A percentile compares a stretch with the other conserved stretches of the same genome.
Evolutionary conservation across 2,329 filamentous ascomycete genomes (phyloP).

Genomic region (Pseudogymnoascus sp.): DNA sequence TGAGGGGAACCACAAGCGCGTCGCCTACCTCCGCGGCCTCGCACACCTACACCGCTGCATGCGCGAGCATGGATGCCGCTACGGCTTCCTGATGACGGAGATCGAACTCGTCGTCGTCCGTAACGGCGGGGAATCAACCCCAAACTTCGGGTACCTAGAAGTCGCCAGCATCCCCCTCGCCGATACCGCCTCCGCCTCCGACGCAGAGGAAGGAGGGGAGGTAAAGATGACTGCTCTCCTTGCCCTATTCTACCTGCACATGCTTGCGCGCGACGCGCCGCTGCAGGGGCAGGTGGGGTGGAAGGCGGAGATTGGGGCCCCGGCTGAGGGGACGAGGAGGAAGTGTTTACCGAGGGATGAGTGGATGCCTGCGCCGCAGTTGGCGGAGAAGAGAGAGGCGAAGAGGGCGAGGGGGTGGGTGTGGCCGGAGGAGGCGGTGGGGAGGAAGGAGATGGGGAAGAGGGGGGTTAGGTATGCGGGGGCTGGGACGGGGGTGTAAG

Average conservation of each 20-base stretch:
- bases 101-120: slow-evolving; percentile 90
- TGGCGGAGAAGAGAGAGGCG: slow-evolving; percentile 67
- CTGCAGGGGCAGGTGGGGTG: slow-evolving; percentile 53
- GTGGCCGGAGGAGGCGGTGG: slow-evolving; percentile 64
- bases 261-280: slow-evolving; percentile 56
- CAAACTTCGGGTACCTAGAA: slow-evolving; percentile 85
- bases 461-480: slow-evolving; percentile 48
- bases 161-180: slow-evolving; percentile 54
- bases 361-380: slow-evolving; percentile 69
- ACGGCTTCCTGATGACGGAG: slow-evolving; percentile 94
- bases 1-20: slow-evolving; percentile 74
- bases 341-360: slow-evolving; percentile 61
- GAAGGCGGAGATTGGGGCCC: slow-evolving; percentile 65
- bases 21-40: slow-evolving; percentile 82
- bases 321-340: slow-evolving; percentile 62
- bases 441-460: slow-evolving; percentile 63
- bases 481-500: not conserved
- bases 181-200: slow-evolving; percentile 20
- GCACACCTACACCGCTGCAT: slow-evolving; percentile 82
- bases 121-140: slow-evolving; percentile 61
- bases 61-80: slow-evolving; percentile 87
- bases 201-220: slow-evolving; percentile 32
- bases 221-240: slow-evolving; percentile 66
- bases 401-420: slow-evolving; percentile 70
- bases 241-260: slow-evolving; percentile 71